Percentiles rank a stretch among this genome's conserved stretches.
Conservation (phyloP, 441 rosid genomes). For the Mallotus repandus region DNA sequence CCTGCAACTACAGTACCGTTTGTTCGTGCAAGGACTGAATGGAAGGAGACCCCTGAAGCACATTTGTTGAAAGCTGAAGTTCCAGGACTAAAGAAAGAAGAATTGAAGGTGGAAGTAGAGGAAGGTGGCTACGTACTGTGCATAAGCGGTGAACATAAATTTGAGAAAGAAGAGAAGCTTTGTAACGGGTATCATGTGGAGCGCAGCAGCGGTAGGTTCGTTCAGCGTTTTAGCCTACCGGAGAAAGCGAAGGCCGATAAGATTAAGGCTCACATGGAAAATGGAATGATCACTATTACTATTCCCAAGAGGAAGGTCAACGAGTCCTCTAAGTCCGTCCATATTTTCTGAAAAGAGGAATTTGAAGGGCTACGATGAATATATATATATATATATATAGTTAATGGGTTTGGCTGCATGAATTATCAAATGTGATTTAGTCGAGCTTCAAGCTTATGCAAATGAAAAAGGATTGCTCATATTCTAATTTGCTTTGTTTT, state of each 20-base stretch:
- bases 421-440: too few relatives aligned
- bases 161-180: slow-evolving; percentile 32
- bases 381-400: too few relatives aligned
- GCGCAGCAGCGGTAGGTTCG: slow-evolving; percentile 26
- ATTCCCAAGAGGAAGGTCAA: slow-evolving; percentile 31
- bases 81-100: slow-evolving; percentile 33
- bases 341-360: slow-evolving; percentile 2
- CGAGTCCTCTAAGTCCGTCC: neutral
- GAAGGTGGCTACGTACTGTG: slow-evolving; percentile 28
- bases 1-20: neutral
- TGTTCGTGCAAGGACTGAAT: slow-evolving; percentile 18
- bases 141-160: slow-evolving; percentile 34
- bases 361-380: too few relatives aligned
- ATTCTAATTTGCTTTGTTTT: too few relatives aligned
- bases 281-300: slow-evolving; percentile 36
- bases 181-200: slow-evolving; percentile 30
- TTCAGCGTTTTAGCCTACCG: slow-evolving; percentile 34
- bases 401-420: too few relatives aligned
- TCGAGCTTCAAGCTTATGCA: too few relatives aligned
- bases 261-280: slow-evolving; percentile 30
- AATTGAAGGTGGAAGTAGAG: slow-evolving; percentile 42
- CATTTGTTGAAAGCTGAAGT: slow-evolving; percentile 32
- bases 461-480: too few relatives aligned
- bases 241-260: slow-evolving; percentile 25
- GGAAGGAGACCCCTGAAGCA: slow-evolving; percentile 41